Percentiles rank a stretch among this genome's conserved stretches.
Evolutionary conservation across 345 rosid species (phyloP).

Genomic region (Diplotaxis tenuifolia): DNA sequence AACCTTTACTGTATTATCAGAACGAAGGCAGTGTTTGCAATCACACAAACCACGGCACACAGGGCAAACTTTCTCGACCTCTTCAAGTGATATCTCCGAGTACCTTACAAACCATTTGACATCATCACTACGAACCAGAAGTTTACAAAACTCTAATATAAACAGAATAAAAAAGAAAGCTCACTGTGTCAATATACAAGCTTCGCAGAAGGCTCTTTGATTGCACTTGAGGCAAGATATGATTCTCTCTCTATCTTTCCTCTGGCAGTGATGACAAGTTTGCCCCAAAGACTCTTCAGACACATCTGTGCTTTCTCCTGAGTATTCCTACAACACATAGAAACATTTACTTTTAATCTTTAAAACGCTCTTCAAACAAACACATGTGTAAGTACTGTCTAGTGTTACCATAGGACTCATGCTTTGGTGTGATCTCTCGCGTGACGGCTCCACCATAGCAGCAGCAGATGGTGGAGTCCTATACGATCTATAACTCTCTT

Average conservation of each 20-base stretch:
- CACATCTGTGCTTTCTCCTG: conserved; percentile 62
- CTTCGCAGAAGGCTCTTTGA: conserved; percentile 81
- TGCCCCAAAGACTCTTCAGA: conserved; percentile 72
- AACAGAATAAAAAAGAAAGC: conserved; percentile 24
- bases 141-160: not conserved
- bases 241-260: conserved; percentile 58
- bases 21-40: conserved; percentile 84
- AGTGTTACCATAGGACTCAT: conserved; percentile 34
- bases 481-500: conserved; percentile 59
- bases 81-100: conserved; percentile 61
- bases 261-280: conserved; percentile 82
- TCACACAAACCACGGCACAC: conserved; percentile 89
- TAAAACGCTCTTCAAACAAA: conserved; percentile 1
- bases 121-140: conserved; percentile 3
- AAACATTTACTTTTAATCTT: not conserved
- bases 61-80: conserved; percentile 86
- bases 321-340: conserved; percentile 59
- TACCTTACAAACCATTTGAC: conserved; percentile 50
- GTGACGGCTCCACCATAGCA: conserved; percentile 49
- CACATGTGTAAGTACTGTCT: not conserved
- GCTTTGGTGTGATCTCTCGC: conserved; percentile 65
- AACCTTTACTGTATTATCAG: conserved; percentile 87
- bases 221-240: conserved; percentile 79
- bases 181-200: conserved; percentile 72
- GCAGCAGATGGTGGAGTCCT: conserved; percentile 54